A percentile compares a stretch with the other conserved stretches of the same genome.
phyloP scores from a whole-genome alignment of 106 monocot genomes.

The Phalaenopsis aphrodite region DNA sequence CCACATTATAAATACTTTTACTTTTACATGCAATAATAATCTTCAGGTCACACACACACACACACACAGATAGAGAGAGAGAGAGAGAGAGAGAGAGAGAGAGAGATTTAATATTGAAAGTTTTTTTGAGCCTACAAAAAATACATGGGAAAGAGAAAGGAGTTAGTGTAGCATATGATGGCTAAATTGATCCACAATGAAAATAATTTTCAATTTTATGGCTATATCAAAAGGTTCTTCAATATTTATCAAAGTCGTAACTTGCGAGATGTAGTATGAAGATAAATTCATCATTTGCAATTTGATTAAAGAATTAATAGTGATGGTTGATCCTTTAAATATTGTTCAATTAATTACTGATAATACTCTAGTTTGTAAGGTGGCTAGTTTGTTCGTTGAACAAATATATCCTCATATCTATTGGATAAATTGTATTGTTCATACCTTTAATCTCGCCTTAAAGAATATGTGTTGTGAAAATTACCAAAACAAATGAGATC shows the following conservation, averaged over 20 bases:
- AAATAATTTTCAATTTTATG: neutral
- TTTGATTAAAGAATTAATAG: neutral
- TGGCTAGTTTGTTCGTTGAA: neutral
- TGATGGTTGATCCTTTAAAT: neutral
- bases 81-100: neutral
- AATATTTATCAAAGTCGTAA: neutral
- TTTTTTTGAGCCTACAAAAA: neutral
- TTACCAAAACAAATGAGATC: neutral
- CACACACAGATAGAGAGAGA: neutral
- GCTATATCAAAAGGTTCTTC: neutral
- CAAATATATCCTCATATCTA: neutral
- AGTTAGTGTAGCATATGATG: neutral
- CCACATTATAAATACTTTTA: neutral
- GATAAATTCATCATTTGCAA: neutral
- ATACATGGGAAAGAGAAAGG: neutral
- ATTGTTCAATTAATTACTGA: neutral
- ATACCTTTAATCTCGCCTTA: neutral
- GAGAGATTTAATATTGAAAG: neutral
- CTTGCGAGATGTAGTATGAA: neutral
- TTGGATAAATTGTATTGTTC: neutral
- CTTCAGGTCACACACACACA: neutral
- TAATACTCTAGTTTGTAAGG: neutral
- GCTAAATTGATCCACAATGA: neutral
- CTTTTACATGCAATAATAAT: constrained; percentile 3
- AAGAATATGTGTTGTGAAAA: neutral